A percentile compares a stretch with the other conserved stretches of the same genome.
These are phyloP conservation scores for Microstroma glucosiphilum DNA, from an alignment of 1,284 basidiomycete species.

Conservation along the genomic window DNA sequence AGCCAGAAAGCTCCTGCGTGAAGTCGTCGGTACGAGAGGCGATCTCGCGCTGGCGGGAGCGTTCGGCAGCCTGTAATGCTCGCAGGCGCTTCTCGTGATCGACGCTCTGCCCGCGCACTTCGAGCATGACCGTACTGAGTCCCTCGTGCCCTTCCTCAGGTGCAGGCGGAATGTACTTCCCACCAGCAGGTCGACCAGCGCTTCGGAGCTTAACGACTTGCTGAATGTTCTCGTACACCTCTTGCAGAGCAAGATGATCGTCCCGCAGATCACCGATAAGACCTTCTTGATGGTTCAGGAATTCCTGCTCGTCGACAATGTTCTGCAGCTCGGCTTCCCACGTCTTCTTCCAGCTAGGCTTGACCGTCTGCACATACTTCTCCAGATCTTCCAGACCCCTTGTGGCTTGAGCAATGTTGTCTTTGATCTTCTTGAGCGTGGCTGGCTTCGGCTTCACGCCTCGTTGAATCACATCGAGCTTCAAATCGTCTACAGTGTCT, in stretches of 20 bases:
- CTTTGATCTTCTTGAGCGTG: slow-evolving; percentile 67
- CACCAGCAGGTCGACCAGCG: slow-evolving; percentile 15
- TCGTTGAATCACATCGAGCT: slow-evolving; percentile 83
- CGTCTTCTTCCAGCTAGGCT: slow-evolving; percentile 96
- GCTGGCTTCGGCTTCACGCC: slow-evolving; percentile 75
- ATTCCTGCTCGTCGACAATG: slow-evolving; percentile 94
- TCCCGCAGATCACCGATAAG: slow-evolving; percentile 43
- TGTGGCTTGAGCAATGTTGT: slow-evolving; percentile 67
- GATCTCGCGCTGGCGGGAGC: slow-evolving; percentile 40
- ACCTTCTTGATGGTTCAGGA: slow-evolving; percentile 59
- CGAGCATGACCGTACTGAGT: slow-evolving; percentile 47
- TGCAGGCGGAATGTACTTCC: slow-evolving; percentile 39
- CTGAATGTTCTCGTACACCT: slow-evolving; percentile 48
- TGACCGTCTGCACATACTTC: slow-evolving; percentile 79
- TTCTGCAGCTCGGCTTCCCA: slow-evolving; percentile 94
- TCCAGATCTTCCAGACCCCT: slow-evolving; percentile 70
- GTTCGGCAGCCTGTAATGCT: slow-evolving; percentile 44
- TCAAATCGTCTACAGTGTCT: slow-evolving; percentile 82
- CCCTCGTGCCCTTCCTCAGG: slow-evolving; percentile 48
- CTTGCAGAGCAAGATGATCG: slow-evolving; percentile 39
- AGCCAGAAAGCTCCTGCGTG: slow-evolving; percentile 43
- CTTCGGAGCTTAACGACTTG: slow-evolving; percentile 47
- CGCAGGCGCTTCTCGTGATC: slow-evolving; percentile 48
- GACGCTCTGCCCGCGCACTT: slow-evolving; percentile 44
- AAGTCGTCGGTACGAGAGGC: slow-evolving; percentile 42